These are phyloP conservation scores for Eimeria necatrix DNA, from an alignment of 169 alveolate species.

Conservation along the genomic window DNA sequence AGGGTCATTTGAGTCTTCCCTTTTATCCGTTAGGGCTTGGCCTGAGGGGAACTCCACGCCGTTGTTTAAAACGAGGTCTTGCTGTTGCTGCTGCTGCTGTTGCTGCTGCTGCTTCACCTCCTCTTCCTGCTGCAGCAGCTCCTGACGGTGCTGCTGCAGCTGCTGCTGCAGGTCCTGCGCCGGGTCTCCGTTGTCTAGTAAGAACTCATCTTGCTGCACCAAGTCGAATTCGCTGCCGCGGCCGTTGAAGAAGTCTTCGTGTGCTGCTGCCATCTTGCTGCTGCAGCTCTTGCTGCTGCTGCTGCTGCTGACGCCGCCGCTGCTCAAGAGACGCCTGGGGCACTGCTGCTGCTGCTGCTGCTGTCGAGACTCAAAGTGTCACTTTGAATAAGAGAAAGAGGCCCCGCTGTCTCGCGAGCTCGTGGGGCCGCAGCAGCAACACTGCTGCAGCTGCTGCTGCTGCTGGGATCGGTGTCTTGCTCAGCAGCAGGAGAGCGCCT, in stretches of 20 bases:
- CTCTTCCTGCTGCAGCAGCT: background rate
- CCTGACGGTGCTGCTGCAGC: background rate
- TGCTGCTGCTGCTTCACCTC: background rate
- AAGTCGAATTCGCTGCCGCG: constrained; percentile 10
- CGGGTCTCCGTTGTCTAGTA: background rate
- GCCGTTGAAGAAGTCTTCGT: constrained; percentile 40
- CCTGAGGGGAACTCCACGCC: constrained; percentile 8
- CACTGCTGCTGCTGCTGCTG: constrained; percentile 5
- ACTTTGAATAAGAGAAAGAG: background rate
- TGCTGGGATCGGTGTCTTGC: background rate
- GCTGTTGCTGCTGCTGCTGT: constrained; percentile 19
- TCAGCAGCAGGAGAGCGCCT: background rate
- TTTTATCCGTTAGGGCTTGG: background rate
- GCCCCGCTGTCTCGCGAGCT: background rate
- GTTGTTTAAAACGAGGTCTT: background rate
- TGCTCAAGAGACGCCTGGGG: background rate
- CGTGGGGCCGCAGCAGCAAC: constrained; percentile 2
- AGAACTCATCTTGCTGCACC: constrained; percentile 16
- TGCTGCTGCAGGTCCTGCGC: background rate
- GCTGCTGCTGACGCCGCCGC: background rate
- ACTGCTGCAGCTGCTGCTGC: constrained; percentile 32
- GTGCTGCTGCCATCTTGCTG: constrained; percentile 41
- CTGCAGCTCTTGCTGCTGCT: background rate
- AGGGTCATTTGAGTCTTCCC: background rate
- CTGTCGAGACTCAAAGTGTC: background rate